Percentiles rank a stretch among this genome's conserved stretches.
phyloP scores from a whole-genome alignment of 306 rosid species.

The Lablab purpureus region DNA sequence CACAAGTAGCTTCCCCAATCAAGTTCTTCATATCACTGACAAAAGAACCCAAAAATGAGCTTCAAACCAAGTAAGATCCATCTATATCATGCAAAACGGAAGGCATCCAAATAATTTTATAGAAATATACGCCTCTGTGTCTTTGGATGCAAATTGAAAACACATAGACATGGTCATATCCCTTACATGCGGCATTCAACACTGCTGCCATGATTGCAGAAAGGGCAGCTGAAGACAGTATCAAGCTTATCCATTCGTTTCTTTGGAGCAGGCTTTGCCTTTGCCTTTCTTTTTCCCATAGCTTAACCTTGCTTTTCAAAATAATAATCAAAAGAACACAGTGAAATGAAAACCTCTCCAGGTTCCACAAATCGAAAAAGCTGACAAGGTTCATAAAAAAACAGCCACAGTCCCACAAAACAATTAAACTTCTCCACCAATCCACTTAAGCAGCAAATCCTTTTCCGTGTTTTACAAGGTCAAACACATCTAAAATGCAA shows the following conservation, averaged over 20 bases:
- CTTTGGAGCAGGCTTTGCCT: conserved; percentile 92
- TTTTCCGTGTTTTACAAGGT: background rate
- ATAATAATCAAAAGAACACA: conserved; percentile 6
- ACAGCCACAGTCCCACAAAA: background rate
- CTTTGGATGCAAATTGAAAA: background rate
- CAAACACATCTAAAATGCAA: background rate
- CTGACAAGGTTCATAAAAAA: background rate
- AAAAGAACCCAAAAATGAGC: conserved; percentile 41
- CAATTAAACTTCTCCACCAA: conserved; percentile 2
- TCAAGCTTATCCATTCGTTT: conserved; percentile 98
- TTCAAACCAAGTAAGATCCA: background rate
- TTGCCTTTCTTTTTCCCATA: conserved; percentile 96
- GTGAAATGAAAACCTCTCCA: conserved; percentile 7
- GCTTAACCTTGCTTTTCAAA: conserved; percentile 44
- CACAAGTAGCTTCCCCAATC: conserved; percentile 87
- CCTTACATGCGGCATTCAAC: conserved; percentile 88
- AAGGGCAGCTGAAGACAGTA: conserved; percentile 95
- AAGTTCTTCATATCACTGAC: conserved; percentile 85
- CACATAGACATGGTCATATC: background rate
- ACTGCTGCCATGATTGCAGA: conserved; percentile 93
- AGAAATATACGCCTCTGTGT: background rate
- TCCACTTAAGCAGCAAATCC: background rate
- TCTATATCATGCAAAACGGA: background rate
- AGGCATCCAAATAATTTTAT: conserved; percentile 6
- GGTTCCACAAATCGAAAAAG: background rate